phyloP scores from a whole-genome alignment of 169 alveolate genomes.

The Eimeria falciformis region DNA sequence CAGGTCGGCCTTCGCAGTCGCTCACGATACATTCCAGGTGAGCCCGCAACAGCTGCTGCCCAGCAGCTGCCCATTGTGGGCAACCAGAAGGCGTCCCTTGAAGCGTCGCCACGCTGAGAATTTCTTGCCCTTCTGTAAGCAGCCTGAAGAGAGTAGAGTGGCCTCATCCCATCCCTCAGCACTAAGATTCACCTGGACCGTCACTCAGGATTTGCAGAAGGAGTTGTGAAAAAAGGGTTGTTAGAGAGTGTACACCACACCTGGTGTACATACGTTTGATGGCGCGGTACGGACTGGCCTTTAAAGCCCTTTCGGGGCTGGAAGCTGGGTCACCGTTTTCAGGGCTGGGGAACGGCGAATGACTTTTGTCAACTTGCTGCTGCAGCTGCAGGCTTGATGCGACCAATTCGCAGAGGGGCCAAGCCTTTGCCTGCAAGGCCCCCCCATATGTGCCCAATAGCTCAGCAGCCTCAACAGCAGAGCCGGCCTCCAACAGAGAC shows the following conservation, averaged over 20 bases:
- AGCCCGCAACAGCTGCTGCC: slow-evolving; percentile 10
- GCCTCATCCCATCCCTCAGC: too few relatives aligned
- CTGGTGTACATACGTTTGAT: not conserved
- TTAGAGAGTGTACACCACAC: too few relatives aligned
- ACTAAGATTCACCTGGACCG: too few relatives aligned
- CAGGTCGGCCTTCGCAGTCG: slow-evolving; percentile 23
- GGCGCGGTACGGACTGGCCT: not conserved
- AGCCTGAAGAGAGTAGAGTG: too few relatives aligned
- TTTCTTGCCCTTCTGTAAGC: too few relatives aligned
- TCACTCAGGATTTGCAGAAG: too few relatives aligned
- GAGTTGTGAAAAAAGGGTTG: too few relatives aligned
- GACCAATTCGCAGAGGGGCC: not conserved
- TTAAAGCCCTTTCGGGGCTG: too few relatives aligned
- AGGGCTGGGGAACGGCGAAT: too few relatives aligned
- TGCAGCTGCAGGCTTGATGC: not conserved
- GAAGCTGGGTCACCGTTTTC: too few relatives aligned
- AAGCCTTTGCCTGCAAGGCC: not conserved
- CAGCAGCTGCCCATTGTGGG: not conserved
- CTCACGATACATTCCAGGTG: not conserved
- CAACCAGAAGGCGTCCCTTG: too few relatives aligned
- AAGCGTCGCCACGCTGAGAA: too few relatives aligned
- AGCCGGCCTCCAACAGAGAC: not conserved
- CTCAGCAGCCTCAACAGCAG: slow-evolving; percentile 53
- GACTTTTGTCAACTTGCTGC: not conserved
- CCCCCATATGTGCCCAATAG: not conserved